phyloP scores from a whole-genome alignment of 306 rosid species.

The Acacia acuminata region DNA sequence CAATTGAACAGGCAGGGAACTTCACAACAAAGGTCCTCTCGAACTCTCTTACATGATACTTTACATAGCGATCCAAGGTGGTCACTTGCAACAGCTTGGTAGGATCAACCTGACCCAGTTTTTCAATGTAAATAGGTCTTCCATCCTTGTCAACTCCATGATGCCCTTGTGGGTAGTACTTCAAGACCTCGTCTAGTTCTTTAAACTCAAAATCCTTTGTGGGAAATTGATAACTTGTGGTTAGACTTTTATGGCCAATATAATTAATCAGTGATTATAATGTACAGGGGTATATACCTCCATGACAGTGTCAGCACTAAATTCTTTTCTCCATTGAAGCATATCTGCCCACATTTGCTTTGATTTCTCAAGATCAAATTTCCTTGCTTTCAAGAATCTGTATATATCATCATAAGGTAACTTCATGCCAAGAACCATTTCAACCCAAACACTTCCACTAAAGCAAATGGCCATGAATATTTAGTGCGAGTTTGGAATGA shows the following conservation, averaged over 20 bases:
- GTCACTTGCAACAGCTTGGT: slow-evolving; percentile 86
- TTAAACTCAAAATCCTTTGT: slow-evolving; percentile 79
- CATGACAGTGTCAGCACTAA: slow-evolving; percentile 80
- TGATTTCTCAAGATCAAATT: slow-evolving; percentile 78
- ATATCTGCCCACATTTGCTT: slow-evolving; percentile 97
- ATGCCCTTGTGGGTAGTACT: slow-evolving; percentile 95
- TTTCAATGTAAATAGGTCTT: slow-evolving; percentile 86
- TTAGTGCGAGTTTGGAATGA: too few relatives aligned
- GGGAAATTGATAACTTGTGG: slow-evolving; percentile 10
- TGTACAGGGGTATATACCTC: slow-evolving; percentile 53
- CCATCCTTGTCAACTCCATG: slow-evolving; percentile 96
- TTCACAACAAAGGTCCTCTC: slow-evolving; percentile 79
- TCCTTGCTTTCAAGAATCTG: slow-evolving; percentile 92
- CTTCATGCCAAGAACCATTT: not conserved
- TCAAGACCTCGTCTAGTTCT: slow-evolving; percentile 79
- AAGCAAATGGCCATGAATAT: not conserved
- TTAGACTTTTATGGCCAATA: not conserved
- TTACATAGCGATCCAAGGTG: slow-evolving; percentile 83
- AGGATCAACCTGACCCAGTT: slow-evolving; percentile 79
- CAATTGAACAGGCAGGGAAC: slow-evolving; percentile 86
- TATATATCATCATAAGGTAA: slow-evolving; percentile 13
- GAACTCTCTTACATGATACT: slow-evolving; percentile 81
- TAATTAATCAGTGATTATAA: not conserved
- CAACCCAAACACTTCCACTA: not conserved
- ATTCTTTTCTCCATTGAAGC: slow-evolving; percentile 93